phyloP scores from a whole-genome alignment of 345 rosid genomes.

The Carallia brachiata region DNA sequence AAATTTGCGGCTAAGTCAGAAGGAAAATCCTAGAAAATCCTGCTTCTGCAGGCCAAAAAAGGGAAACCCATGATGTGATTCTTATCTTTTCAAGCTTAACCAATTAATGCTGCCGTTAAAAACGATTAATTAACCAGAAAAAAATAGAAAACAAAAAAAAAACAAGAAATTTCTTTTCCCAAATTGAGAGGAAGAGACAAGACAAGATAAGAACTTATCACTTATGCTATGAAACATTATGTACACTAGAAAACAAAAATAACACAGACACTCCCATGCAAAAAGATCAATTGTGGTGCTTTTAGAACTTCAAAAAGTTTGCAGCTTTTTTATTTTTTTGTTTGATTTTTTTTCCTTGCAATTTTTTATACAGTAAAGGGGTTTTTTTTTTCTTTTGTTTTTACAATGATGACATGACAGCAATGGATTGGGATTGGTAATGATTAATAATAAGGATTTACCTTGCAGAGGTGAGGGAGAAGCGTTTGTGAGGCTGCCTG shows the following conservation, averaged over 20 bases:
- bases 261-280: slow-evolving; percentile 36
- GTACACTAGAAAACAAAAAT: slow-evolving; percentile 40
- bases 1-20: slow-evolving; percentile 41
- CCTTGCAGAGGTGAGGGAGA: slow-evolving; percentile 72
- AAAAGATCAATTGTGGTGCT: slow-evolving; percentile 3
- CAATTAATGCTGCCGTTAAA: background rate
- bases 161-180: background rate
- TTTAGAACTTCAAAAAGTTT: slow-evolving; percentile 14
- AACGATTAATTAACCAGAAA: background rate
- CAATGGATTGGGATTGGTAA: too few species aligned
- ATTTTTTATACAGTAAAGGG: too few species aligned
- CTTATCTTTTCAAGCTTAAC: background rate
- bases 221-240: background rate
- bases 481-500: slow-evolving; percentile 55
- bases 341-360: too few species aligned
- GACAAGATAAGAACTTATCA: slow-evolving; percentile 47
- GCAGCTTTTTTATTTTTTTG: slow-evolving; percentile 21
- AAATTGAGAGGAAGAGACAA: slow-evolving; percentile 11
- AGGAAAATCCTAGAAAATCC: slow-evolving; percentile 15
- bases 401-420: too few species aligned
- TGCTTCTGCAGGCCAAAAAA: background rate
- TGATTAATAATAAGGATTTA: slow-evolving; percentile 5
- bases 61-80: slow-evolving; percentile 22
- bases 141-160: background rate
- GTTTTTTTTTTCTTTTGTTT: too few species aligned